Evolutionary conservation across 75 land plant species (phyloP), one percentile per base, ranked within the genome.

Genomic region (Sequoia sempervirens): DNA sequence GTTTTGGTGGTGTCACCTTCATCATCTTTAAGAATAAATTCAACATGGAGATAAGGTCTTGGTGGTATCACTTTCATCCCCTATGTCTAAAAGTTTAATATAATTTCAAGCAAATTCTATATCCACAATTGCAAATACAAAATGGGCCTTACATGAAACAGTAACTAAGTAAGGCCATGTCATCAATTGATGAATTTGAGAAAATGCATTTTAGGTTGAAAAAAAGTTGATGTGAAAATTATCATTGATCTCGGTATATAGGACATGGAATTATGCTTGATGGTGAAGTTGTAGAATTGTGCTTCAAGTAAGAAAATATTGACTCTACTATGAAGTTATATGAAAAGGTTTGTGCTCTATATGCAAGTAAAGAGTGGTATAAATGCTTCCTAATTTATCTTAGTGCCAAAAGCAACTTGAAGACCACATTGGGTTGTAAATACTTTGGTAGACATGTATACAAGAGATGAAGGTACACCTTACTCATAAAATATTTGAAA

Each of bases 311-410:
- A 80, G 94, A 92, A 43, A 92, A 91, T 75, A 88, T 87, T 89
- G 99, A 97, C 85, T 85, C 93, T 45, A 98, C 99, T 72, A 95
- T 93, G 61, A 97, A 94, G 82, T 93, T 95, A 75, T 95, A 94
- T 90, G 99, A 97, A 88, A 97, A 97, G 85, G 97, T 97, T 68
- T 97, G 99, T 88, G 99, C 99, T 46, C 92, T 97, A 38, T 97
- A 94, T 88, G 85, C 96, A 45, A 93, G 98, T 56, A 98, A 97
- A 87, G 93, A 96, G 85, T 97, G 99, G 99, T 93, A 95, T 54
- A 95, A 85, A 91, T 97, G 66, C 94, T 97, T 68, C 99, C 97
- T 36, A 87, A 92, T 83, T 87, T 97, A 40, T 94, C 98, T 26
- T 94, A 95, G 78, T 95, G 99, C 85, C 98, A 97, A 82, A 97